Percentiles rank a stretch among this genome's conserved stretches.
phyloP scores from a whole-genome alignment of 306 rosid genomes.

The Acacia confusa region DNA sequence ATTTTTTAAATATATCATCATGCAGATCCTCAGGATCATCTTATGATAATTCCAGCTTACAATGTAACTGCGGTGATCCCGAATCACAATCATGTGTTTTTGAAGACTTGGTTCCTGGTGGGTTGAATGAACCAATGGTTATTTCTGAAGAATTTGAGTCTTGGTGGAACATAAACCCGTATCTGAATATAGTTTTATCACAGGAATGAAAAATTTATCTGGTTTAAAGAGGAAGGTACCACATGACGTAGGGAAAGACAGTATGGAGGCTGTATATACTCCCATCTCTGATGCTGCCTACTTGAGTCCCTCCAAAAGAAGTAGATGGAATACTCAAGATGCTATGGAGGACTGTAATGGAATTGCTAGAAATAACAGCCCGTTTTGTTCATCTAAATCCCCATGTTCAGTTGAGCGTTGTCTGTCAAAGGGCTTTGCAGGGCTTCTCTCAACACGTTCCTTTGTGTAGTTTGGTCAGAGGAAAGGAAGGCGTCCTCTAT shows the following conservation, averaged over 20 bases:
- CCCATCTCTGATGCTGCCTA: constrained; percentile 31
- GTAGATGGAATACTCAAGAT: constrained; percentile 36
- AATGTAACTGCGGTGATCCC: constrained; percentile 68
- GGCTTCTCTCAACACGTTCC: constrained; percentile 65
- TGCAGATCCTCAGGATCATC: constrained; percentile 68
- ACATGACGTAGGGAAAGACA: constrained; percentile 45
- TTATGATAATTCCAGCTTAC: constrained; percentile 42
- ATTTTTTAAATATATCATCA: constrained; percentile 20
- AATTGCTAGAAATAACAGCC: constrained; percentile 46
- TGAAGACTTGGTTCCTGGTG: constrained; percentile 74
- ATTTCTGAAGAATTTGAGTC: not conserved
- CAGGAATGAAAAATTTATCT: constrained; percentile 63
- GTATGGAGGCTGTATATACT: constrained; percentile 39
- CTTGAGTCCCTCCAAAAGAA: constrained; percentile 47
- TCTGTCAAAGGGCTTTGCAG: constrained; percentile 83
- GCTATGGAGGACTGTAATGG: constrained; percentile 52
- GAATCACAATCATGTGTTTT: constrained; percentile 54
- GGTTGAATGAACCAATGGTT: constrained; percentile 31
- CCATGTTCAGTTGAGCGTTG: constrained; percentile 91
- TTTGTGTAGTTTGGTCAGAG: constrained; percentile 52
- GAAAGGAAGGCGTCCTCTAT: constrained; percentile 59
- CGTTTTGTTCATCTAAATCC: constrained; percentile 65
- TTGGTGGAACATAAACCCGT: not conserved
- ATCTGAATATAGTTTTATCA: constrained; percentile 30
- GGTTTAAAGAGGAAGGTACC: constrained; percentile 75